phyloP scores from a whole-genome alignment of 2,329 filamentous ascomycete genomes.

The Epichloe gansuensis region DNA sequence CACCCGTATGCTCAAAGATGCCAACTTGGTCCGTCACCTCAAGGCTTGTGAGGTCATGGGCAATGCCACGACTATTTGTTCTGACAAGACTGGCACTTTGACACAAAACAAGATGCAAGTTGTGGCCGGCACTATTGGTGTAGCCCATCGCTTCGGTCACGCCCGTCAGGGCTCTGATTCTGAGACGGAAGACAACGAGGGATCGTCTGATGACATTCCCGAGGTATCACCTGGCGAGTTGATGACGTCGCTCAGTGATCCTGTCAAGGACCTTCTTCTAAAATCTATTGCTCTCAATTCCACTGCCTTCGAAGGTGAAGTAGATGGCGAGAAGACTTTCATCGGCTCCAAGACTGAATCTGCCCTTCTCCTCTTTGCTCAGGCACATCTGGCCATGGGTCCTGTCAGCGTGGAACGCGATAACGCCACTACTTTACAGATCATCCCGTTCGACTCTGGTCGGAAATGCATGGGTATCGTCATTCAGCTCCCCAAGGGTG shows the following conservation, averaged over 20 bases:
- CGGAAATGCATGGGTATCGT: conserved; percentile 62
- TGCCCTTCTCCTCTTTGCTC: conserved; percentile 57
- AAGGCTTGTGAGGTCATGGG: conserved; percentile 75
- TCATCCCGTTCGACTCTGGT: conserved; percentile 64
- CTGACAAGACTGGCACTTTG: conserved; percentile 55
- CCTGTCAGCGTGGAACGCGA: conserved; percentile 52
- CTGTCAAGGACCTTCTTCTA: conserved; percentile 40
- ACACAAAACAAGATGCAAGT: conserved; percentile 61
- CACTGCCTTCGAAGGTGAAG: conserved; percentile 64
- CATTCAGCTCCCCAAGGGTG: conserved; percentile 36
- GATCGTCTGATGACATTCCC: conserved; percentile 17
- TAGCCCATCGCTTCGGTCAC: conserved; percentile 41
- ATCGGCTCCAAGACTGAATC: conserved; percentile 72
- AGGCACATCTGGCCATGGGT: conserved; percentile 54
- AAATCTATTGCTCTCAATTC: conserved; percentile 55
- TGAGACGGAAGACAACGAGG: conserved; percentile 14
- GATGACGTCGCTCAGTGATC: conserved; percentile 29
- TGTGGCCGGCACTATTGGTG: conserved; percentile 47
- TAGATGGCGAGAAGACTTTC: conserved; percentile 53
- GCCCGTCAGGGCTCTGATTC: conserved; percentile 15
- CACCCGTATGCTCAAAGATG: conserved; percentile 64
- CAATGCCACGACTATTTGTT: conserved; percentile 60
- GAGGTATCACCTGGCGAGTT: conserved; percentile 36
- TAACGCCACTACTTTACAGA: conserved; percentile 45
- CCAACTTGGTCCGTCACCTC: conserved; percentile 64